Conservation (phyloP, 257 asterid species). For the Solanum lycopersicoides region DNA sequence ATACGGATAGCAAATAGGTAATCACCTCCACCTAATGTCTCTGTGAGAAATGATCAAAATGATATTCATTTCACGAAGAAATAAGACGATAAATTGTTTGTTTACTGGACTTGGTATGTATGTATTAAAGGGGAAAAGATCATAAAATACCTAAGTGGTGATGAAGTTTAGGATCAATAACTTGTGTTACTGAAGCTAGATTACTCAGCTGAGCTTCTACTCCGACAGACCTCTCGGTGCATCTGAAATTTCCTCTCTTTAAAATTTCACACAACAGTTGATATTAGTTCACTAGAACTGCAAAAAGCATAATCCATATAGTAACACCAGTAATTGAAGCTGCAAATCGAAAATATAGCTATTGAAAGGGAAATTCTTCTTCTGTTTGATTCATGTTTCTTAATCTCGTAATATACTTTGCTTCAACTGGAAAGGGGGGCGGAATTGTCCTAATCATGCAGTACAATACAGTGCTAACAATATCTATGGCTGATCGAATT, state of each 20-base stretch:
- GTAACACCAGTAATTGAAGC: not conserved
- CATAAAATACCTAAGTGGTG: slow-evolving; percentile 80
- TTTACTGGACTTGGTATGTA: not conserved
- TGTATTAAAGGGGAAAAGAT: not conserved
- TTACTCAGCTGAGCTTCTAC: slow-evolving; percentile 78
- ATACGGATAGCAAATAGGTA: slow-evolving; percentile 88
- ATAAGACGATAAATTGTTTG: not conserved
- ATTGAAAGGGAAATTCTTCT: too few species aligned
- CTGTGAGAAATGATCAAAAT: slow-evolving; percentile 31
- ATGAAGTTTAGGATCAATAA: slow-evolving; percentile 92
- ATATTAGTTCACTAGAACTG: not conserved
- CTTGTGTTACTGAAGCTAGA: slow-evolving; percentile 83
- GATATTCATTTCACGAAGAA: not conserved
- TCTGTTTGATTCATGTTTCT: too few species aligned
- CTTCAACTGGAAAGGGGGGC: too few species aligned
- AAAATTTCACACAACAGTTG: slow-evolving; percentile 22
- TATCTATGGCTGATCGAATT: not conserved
- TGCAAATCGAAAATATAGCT: not conserved
- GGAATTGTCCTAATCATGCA: not conserved
- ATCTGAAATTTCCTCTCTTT: slow-evolving; percentile 97
- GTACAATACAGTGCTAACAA: not conserved
- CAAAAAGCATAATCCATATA: not conserved
- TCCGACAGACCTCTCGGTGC: slow-evolving; percentile 81
- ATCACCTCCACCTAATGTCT: slow-evolving; percentile 83
- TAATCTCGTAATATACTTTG: too few species aligned